A percentile compares a stretch with the other conserved stretches of the same genome.
Conservation (phyloP, 306 rosid species). For the Acacia crassicarpa region DNA sequence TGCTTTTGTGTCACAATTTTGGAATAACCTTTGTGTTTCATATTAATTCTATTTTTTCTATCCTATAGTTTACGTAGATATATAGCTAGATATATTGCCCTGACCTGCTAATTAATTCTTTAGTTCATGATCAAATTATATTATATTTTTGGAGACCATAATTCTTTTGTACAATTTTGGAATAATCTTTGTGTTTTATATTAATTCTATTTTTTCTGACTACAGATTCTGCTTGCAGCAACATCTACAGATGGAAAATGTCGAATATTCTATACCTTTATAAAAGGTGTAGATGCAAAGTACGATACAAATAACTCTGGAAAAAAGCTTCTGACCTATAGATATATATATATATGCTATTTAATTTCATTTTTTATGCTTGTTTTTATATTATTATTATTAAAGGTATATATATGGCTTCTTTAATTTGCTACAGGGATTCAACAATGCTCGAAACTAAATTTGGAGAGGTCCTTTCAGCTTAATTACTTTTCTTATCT, state of each 20-base stretch:
- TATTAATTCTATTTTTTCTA: slow-evolving; percentile 20
- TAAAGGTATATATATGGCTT: slow-evolving; percentile 22
- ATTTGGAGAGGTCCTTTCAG: slow-evolving; percentile 89
- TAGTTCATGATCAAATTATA: slow-evolving; percentile 13
- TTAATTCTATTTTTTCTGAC: slow-evolving; percentile 22
- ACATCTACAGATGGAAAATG: slow-evolving; percentile 98
- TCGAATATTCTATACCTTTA: slow-evolving; percentile 83
- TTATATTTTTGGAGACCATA: not conserved
- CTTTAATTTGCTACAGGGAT: slow-evolving; percentile 70
- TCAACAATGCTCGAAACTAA: slow-evolving; percentile 70
- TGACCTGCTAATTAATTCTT: not conserved
- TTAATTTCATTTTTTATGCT: slow-evolving; percentile 9
- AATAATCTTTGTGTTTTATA: not conserved
- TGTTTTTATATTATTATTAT: slow-evolving; percentile 22
- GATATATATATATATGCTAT: not conserved
- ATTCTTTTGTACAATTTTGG: not conserved
- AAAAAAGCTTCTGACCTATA: not conserved
- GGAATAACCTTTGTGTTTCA: not conserved
- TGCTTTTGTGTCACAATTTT: not conserved
- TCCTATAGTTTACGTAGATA: too few relatives aligned
- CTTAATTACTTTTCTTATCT: slow-evolving; percentile 19
- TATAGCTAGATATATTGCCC: not conserved
- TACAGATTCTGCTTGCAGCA: slow-evolving; percentile 91
- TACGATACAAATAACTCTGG: slow-evolving; percentile 45
- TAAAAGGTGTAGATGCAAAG: slow-evolving; percentile 92